phyloP scores from a whole-genome alignment of 768 basidiomycete species.

The Tremella yokohamensis region DNA sequence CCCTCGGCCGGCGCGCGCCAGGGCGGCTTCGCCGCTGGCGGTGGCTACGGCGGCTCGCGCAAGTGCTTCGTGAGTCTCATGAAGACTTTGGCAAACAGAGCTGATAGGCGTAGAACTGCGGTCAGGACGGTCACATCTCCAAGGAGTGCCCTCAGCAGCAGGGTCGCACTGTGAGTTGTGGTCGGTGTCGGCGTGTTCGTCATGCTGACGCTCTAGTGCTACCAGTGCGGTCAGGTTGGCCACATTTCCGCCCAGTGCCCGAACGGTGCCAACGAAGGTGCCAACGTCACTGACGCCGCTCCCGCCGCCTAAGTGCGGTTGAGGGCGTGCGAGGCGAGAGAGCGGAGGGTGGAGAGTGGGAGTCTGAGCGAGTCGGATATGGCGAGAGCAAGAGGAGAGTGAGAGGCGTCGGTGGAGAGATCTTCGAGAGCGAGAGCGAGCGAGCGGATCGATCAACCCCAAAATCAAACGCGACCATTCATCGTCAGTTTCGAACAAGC shows the following conservation, averaged over 20 bases:
- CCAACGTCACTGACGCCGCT: slow-evolving; percentile 9
- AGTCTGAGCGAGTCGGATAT: slow-evolving; percentile 2
- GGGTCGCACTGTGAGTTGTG: slow-evolving; percentile 36
- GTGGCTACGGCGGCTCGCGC: slow-evolving; percentile 36
- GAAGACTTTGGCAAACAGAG: not conserved
- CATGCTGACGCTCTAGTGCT: slow-evolving; percentile 27
- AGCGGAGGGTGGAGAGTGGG: not conserved
- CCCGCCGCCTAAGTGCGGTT: slow-evolving; percentile 23
- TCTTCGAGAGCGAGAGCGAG: slow-evolving; percentile 1
- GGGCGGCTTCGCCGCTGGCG: slow-evolving; percentile 25
- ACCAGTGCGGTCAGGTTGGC: slow-evolving; percentile 45
- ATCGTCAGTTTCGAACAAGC: too few species aligned
- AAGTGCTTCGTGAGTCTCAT: slow-evolving; percentile 50
- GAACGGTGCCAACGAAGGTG: slow-evolving; percentile 12
- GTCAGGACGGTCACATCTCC: slow-evolving; percentile 52
- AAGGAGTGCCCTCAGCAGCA: slow-evolving; percentile 49
- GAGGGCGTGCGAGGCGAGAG: not conserved
- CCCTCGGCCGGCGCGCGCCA: slow-evolving; percentile 39
- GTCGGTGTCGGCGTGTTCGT: not conserved
- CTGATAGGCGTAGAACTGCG: slow-evolving; percentile 48
- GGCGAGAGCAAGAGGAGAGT: not conserved
- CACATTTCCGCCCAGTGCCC: slow-evolving; percentile 51
- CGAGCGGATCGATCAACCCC: too few species aligned
- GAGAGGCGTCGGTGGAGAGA: not conserved
- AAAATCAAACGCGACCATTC: too few species aligned